Percentiles rank a stretch among this genome's conserved stretches.
Evolutionary conservation across 139 green algal species (phyloP).

Genomic region (Chlorella vulgaris): DNA sequence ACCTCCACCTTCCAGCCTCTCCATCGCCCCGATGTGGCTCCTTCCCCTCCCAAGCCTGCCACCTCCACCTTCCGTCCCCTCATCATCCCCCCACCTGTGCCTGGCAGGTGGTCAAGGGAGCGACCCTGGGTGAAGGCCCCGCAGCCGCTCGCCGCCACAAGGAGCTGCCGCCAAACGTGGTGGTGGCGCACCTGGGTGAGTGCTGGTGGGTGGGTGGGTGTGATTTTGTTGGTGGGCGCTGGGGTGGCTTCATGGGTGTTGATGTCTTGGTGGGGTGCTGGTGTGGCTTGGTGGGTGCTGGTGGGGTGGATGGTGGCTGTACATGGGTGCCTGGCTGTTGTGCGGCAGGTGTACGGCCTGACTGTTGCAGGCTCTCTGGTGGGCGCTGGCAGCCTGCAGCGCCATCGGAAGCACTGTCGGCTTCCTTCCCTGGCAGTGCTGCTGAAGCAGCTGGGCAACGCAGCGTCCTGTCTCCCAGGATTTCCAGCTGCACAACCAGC

Average conservation of each 20-base stretch:
- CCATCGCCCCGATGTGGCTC: no score
- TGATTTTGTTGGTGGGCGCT: background rate
- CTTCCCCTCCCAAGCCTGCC: background rate
- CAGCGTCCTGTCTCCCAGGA: no score
- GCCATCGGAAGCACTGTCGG: no score
- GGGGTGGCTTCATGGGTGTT: background rate
- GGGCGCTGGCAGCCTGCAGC: no score
- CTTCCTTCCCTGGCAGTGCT: no score
- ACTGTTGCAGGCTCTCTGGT: no score
- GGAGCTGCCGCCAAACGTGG: constrained; percentile 72
- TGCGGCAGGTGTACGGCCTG: background rate
- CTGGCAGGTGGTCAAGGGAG: constrained; percentile 8
- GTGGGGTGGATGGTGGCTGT: background rate
- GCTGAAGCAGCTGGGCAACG: no score
- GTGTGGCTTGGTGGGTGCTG: background rate
- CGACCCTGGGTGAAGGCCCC: background rate
- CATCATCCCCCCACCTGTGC: background rate
- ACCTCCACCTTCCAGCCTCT: no score
- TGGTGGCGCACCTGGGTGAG: constrained; percentile 85
- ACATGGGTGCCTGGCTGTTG: background rate
- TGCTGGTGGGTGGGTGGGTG: background rate
- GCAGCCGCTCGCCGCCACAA: background rate
- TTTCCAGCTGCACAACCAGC: no score
- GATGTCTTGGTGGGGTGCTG: background rate
- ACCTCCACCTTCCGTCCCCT: no score